Evolutionary conservation across 345 rosid genomes (phyloP).

Genomic region (Melaleuca alternifolia): DNA sequence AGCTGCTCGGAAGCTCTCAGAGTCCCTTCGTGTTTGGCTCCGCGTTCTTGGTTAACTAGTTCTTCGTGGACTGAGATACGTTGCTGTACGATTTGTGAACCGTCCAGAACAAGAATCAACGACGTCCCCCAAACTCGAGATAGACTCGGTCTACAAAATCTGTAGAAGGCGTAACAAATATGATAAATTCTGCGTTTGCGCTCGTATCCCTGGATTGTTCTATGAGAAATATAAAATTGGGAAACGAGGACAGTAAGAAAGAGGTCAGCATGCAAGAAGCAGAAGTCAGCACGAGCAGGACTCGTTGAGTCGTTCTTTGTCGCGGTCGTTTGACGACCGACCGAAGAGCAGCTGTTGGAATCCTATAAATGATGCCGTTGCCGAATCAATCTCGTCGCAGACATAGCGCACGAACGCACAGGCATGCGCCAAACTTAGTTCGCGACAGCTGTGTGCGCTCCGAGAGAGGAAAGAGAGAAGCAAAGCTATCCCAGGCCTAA

Average conservation of each 20-base stretch:
- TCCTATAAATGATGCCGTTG: neutral
- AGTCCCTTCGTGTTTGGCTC: neutral
- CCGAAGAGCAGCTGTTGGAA: neutral
- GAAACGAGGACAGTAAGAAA: neutral
- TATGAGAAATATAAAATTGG: neutral
- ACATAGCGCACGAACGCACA: neutral
- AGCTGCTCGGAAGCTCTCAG: neutral
- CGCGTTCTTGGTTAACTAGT: neutral
- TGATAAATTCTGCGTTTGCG: neutral
- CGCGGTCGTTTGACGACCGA: neutral
- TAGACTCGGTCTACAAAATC: neutral
- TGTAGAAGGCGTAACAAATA: neutral
- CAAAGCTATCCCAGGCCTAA: neutral
- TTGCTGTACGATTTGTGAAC: neutral
- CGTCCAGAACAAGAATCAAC: too few species aligned
- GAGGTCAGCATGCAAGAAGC: neutral
- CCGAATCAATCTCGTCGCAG: neutral
- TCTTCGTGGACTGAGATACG: neutral
- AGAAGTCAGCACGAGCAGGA: neutral
- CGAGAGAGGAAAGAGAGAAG: neutral
- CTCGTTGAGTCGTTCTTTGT: neutral
- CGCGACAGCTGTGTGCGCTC: neutral
- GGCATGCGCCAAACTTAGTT: neutral
- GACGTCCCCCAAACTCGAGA: neutral
- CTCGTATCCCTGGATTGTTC: neutral